phyloP scores from a whole-genome alignment of 345 rosid species.

The Trapa bicornis region DNA sequence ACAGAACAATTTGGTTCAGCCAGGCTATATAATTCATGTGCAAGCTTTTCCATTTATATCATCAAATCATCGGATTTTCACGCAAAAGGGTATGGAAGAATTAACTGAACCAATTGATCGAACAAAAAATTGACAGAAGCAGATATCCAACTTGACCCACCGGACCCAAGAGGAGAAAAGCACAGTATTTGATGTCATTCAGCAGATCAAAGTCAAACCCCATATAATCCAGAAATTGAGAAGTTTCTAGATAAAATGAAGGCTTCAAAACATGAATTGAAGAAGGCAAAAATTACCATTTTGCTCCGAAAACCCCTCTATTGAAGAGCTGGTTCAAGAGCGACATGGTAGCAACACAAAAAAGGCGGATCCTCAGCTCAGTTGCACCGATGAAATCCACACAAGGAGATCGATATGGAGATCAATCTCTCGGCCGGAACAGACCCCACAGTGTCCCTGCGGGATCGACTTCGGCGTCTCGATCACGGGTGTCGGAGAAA shows the following conservation, averaged over 20 bases:
- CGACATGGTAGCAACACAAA: conserved; percentile 35
- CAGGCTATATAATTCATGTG: background rate
- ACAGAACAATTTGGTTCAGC: background rate
- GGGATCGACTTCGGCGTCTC: too few species aligned
- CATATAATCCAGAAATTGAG: background rate
- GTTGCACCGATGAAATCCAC: too few species aligned
- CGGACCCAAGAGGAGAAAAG: background rate
- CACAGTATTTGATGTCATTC: background rate
- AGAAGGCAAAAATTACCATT: conserved; percentile 35
- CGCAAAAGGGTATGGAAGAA: background rate
- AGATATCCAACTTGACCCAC: background rate
- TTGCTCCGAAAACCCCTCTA: conserved; percentile 76
- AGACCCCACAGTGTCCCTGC: too few species aligned
- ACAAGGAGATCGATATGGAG: too few species aligned
- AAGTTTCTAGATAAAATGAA: background rate
- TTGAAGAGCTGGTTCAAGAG: conserved; percentile 86
- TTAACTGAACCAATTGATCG: background rate
- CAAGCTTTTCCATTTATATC: background rate
- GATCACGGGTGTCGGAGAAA: too few species aligned
- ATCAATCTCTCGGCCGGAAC: too few species aligned
- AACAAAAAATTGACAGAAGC: background rate
- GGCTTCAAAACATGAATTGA: background rate
- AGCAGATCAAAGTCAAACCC: background rate
- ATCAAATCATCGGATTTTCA: background rate
- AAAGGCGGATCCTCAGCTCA: too few species aligned